Conservation (phyloP, 176 grass and related monocot genomes). For the Urochloa ruziziensis region DNA sequence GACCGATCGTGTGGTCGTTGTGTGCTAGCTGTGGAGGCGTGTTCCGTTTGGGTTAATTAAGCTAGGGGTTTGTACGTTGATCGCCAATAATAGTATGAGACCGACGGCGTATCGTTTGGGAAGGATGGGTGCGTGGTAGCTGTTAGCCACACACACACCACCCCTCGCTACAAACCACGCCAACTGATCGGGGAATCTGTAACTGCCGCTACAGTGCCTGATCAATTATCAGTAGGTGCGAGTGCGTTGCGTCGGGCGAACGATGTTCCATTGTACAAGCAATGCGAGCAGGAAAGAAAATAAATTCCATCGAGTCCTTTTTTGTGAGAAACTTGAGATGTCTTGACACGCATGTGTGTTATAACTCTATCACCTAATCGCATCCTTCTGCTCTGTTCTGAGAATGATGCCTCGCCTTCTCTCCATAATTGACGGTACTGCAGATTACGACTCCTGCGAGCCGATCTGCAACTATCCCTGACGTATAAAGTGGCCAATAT, state of each 20-base stretch:
- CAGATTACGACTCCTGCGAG: neutral
- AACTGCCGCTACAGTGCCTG: neutral
- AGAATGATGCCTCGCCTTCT: conserved; percentile 35
- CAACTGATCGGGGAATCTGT: neutral
- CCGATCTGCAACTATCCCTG: neutral
- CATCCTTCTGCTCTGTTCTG: neutral
- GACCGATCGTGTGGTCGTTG: neutral
- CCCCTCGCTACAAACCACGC: too few species aligned
- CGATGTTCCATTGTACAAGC: conserved; percentile 1
- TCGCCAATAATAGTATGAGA: neutral
- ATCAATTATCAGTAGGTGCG: neutral
- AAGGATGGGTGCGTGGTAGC: neutral
- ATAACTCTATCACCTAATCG: neutral
- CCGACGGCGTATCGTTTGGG: neutral
- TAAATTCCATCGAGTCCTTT: neutral
- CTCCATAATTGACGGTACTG: neutral
- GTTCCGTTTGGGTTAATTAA: conserved; percentile 19
- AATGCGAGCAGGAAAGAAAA: conserved; percentile 34
- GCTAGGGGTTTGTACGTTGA: neutral
- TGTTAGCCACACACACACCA: neutral
- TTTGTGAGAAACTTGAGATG: neutral
- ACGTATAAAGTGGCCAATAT: neutral
- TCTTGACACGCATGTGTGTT: neutral
- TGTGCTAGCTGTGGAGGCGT: neutral
- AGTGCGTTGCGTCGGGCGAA: neutral